These are phyloP conservation scores for Podospora australis DNA, from an alignment of 495 filamentous ascomycete species.

Conservation along the genomic window DNA sequence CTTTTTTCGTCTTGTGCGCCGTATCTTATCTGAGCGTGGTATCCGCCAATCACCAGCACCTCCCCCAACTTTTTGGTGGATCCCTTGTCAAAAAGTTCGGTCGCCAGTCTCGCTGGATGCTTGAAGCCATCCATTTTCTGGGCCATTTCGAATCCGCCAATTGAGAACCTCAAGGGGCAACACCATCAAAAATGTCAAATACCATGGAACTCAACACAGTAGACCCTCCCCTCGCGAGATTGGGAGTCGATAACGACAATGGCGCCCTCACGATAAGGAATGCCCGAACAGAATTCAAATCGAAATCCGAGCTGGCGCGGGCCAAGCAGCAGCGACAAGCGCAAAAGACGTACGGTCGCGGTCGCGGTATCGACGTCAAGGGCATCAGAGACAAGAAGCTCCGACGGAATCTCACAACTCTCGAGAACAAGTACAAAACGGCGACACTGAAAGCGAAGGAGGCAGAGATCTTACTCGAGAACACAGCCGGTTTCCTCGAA, in stretches of 20 bases:
- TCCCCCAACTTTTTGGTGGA: conserved; percentile 25
- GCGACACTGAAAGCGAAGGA: conserved; percentile 79
- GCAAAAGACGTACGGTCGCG: conserved; percentile 75
- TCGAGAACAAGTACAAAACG: conserved; percentile 77
- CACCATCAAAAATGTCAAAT: conserved; percentile 9
- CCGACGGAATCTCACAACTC: conserved; percentile 63
- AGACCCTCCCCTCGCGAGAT: conserved; percentile 15
- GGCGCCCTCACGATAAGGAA: conserved; percentile 40
- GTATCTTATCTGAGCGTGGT: conserved; percentile 21
- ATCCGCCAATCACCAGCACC: conserved; percentile 12
- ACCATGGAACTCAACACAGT: conserved; percentile 19
- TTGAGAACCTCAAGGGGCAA: not conserved
- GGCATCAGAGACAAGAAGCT: conserved; percentile 77
- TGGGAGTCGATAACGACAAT: conserved; percentile 28
- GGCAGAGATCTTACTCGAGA: conserved; percentile 90
- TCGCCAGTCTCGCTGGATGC: no score
- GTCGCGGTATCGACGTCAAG: conserved; percentile 56
- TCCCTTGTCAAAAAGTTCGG: conserved; percentile 16
- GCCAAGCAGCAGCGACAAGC: conserved; percentile 53
- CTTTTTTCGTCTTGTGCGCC: conserved; percentile 23
- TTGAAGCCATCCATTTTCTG: no score
- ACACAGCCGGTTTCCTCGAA: conserved; percentile 79
- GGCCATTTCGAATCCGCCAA: no score
- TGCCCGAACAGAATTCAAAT: conserved; percentile 38
- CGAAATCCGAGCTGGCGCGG: conserved; percentile 37